Base-by-base conservation (phyloP, 2,329 filamentous ascomycete species). In the Colletotrichum caudatum region DNA sequence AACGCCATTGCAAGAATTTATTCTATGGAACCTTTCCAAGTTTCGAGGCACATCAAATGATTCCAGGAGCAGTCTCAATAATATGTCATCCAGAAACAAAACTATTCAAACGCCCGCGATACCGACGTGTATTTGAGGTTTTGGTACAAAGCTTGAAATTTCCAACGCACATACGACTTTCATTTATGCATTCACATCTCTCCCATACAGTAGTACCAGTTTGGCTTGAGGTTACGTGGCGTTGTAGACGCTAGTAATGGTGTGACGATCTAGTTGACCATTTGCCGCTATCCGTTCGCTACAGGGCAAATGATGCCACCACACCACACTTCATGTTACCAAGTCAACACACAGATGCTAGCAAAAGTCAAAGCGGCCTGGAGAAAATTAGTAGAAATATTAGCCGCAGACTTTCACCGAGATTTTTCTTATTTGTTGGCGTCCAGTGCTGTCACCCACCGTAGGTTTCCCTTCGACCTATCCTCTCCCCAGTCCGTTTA, bases 301-400 rank as follows among this genome's bases (percentile, higher is more conserved):
- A 50, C 5, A 14, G n/a, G n/a, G 2, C 1, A 51, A 26, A 51
- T 5, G 16, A 16, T 6, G n/a, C 20, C 5, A 14, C 9, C 23
- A 26, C 23, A 51, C 12, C 12, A 48, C 1, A 16, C 6, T 3
- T 2, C 12, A 5, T 26, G 48, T 48, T 18, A 48, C 46, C 48
- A 7, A 23, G 23, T 64, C n/a, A n/a, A 41, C 37, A 20, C n/a
- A 18, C 14, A 18, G n/a, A 50, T 5, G 3, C 4, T 26, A 23
- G 20, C 48, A 51, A 51, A 51, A 18, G 9, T 23, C 11, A 16
- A 64, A 50, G 51, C 54, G 11, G 37, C n/a, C 53, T 58, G 23
- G 20, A 41, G 60, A 64, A 20, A 4, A 44, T 29, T 51, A 46
- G 60, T 23, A 20, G 64, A 64, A 69, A 64, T 41, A 14, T 53